A percentile compares a stretch with the other conserved stretches of the same genome.
phyloP scores from a whole-genome alignment of 139 green algal genomes.

The Haematococcus sp. region DNA sequence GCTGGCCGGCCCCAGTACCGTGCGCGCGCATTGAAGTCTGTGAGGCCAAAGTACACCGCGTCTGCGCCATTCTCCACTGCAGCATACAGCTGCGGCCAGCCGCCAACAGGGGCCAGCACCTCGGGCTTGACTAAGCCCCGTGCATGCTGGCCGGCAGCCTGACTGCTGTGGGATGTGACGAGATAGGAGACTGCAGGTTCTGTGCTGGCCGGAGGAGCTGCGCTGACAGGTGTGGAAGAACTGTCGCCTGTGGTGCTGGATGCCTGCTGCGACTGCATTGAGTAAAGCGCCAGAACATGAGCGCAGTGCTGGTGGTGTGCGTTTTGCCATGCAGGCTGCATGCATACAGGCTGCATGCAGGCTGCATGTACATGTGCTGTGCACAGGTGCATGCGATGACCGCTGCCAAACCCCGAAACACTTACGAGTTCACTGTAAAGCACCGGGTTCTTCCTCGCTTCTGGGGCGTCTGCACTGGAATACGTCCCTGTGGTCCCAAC shows the following conservation, averaged over 20 bases:
- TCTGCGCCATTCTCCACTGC: slow-evolving; percentile 82
- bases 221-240: background rate
- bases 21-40: slow-evolving; percentile 41
- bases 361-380: no score
- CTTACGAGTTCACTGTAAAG: no score
- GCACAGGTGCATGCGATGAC: no score
- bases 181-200: background rate
- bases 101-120: slow-evolving; percentile 59
- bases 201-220: background rate
- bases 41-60: slow-evolving; percentile 79
- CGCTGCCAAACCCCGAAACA: no score
- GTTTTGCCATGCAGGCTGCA: no score
- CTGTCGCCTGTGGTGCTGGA: background rate
- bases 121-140: slow-evolving; percentile 43
- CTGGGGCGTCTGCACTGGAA: no score
- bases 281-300: no score
- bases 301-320: no score
- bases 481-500: no score
- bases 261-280: no score
- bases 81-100: slow-evolving; percentile 51
- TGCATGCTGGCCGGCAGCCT: background rate
- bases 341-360: no score
- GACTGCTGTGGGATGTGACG: background rate
- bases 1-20: slow-evolving; percentile 14
- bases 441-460: no score